These are phyloP conservation scores for Boechera retrofracta DNA, from an alignment of 345 rosid species.

Conservation along the genomic window DNA sequence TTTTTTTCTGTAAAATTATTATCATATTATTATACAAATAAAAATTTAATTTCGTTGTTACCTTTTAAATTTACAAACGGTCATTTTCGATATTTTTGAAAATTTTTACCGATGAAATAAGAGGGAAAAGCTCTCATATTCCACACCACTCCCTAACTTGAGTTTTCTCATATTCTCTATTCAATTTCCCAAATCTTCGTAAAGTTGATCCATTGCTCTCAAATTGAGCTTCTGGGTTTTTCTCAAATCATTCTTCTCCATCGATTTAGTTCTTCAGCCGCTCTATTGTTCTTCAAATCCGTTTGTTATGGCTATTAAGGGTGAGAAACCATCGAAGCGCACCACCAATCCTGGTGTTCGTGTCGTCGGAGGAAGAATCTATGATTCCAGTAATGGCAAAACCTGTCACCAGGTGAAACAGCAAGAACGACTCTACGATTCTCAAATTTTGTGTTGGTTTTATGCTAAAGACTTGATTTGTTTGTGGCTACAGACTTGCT, in stretches of 20 bases:
- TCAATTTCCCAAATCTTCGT: background rate
- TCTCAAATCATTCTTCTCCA: background rate
- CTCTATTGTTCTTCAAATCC: background rate
- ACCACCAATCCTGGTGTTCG: constrained; percentile 41
- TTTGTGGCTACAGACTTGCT: background rate
- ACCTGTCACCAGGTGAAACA: constrained; percentile 70
- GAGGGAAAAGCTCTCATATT: background rate
- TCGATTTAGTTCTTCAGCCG: background rate
- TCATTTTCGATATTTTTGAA: no score
- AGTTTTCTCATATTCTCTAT: no score
- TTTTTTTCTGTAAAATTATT: no score
- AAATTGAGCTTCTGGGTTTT: background rate
- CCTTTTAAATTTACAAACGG: no score
- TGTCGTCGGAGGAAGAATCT: constrained; percentile 54
- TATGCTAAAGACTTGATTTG: background rate
- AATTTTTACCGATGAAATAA: no score
- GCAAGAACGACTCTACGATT: background rate
- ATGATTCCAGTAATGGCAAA: constrained; percentile 67
- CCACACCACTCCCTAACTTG: no score
- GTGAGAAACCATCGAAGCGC: background rate
- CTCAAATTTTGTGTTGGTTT: background rate
- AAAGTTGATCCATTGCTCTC: background rate
- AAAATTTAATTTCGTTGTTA: no score
- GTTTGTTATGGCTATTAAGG: background rate
- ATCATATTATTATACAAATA: no score